Percentiles rank a stretch among this genome's conserved stretches.
phyloP scores from a whole-genome alignment of 768 basidiomycete genomes.

The Lentinus tigrinus region DNA sequence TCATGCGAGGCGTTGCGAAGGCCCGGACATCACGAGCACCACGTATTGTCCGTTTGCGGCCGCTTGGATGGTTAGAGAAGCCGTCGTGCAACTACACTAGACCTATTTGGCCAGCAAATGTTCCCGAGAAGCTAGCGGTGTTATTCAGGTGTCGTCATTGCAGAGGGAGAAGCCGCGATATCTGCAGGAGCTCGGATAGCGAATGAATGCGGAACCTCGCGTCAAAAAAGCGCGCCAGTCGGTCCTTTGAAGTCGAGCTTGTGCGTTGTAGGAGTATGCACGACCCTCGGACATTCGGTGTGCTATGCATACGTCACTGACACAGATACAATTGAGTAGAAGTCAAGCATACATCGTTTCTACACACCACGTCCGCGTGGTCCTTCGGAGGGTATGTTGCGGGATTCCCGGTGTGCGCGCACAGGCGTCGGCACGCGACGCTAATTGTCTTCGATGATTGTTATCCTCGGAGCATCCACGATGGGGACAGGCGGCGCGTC shows the following conservation, averaged over 20 bases:
- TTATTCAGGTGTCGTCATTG: background rate
- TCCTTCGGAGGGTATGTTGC: background rate
- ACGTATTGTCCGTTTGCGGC: background rate
- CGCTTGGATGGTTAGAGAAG: background rate
- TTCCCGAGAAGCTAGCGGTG: background rate
- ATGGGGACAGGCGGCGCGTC: conserved; percentile 22
- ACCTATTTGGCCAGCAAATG: background rate
- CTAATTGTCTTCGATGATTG: conserved; percentile 50
- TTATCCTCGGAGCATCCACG: conserved; percentile 39
- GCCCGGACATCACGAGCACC: background rate
- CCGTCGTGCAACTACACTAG: background rate
- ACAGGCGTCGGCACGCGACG: background rate
- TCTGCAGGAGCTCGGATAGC: background rate
- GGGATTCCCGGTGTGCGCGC: background rate
- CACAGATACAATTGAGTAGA: conserved; percentile 1
- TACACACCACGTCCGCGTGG: background rate
- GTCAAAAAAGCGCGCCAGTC: background rate
- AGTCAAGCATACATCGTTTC: conserved; percentile 6
- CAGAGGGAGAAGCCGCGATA: background rate
- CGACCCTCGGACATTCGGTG: conserved; percentile 1
- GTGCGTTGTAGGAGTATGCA: no score
- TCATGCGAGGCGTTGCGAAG: background rate
- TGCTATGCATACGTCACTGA: conserved; percentile 3
- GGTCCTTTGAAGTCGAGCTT: background rate
- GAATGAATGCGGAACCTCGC: background rate